phyloP scores from a whole-genome alignment of 1,139 yeast species.

The Blastobotrys proliferans region DNA sequence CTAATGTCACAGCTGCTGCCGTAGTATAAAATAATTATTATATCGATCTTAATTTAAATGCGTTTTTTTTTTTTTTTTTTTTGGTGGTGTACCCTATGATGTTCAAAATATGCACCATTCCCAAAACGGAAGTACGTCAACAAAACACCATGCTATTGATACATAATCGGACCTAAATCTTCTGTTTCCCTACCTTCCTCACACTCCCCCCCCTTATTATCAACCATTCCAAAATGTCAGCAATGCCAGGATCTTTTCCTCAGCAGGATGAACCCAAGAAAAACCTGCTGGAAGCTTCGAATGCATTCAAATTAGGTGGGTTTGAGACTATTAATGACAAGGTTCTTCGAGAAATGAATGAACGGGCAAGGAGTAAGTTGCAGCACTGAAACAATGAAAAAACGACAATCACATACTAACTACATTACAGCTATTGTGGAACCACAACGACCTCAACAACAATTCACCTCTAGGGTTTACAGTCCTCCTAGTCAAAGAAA shows the following conservation, averaged over 20 bases:
- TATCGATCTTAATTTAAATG: too few relatives aligned
- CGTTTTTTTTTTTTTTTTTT: too few relatives aligned
- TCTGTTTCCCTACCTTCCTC: neutral
- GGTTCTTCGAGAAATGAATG: constrained; percentile 35
- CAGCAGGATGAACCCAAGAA: too few relatives aligned
- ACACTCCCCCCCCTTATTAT: neutral
- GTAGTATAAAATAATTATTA: too few relatives aligned
- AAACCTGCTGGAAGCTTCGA: constrained; percentile 19
- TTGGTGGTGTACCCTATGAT: too few relatives aligned
- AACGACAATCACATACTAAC: neutral
- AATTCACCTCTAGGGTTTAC: constrained; percentile 2
- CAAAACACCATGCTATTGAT: too few relatives aligned
- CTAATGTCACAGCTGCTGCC: too few relatives aligned
- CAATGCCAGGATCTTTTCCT: neutral
- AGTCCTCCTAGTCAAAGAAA: constrained; percentile 1
- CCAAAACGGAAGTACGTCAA: neutral
- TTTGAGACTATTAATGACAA: constrained; percentile 35
- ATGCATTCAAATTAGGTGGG: constrained; percentile 28
- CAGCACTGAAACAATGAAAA: neutral
- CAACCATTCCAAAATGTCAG: neutral
- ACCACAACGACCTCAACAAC: neutral
- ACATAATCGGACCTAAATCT: neutral
- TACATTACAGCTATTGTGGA: neutral
- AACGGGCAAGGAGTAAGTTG: constrained; percentile 27
- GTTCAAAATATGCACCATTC: neutral